Evolutionary conservation across 169 alveolate genomes (phyloP).

Genomic region (Eimeria necatrix): DNA sequence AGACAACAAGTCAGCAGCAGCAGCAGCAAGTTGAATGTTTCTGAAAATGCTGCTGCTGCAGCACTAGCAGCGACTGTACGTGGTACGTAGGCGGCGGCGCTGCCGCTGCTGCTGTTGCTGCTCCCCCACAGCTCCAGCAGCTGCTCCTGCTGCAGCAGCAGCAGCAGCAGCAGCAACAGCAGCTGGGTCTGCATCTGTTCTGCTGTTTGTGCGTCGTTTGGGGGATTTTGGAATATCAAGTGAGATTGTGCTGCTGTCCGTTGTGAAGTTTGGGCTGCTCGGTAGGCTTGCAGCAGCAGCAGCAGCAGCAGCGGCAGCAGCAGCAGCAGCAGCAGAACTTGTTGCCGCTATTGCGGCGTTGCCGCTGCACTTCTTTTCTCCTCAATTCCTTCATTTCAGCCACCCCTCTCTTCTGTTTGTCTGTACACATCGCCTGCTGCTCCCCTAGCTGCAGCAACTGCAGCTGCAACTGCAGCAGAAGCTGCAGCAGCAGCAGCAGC

Average conservation of each 20-base stretch:
- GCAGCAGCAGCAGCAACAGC: constrained; percentile 42
- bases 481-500: constrained; percentile 65
- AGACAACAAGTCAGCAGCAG: neutral
- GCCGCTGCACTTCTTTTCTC: constrained; percentile 3
- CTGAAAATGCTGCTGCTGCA: neutral
- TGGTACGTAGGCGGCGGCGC: constrained; percentile 48
- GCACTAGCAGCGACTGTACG: neutral
- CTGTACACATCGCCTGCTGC: constrained; percentile 11
- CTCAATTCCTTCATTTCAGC: neutral
- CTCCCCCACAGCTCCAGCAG: constrained; percentile 72
- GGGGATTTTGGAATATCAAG: constrained; percentile 16
- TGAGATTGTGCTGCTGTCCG: constrained; percentile 64
- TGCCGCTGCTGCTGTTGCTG: constrained; percentile 59
- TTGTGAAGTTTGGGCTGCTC: neutral
- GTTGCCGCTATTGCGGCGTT: constrained; percentile 61
- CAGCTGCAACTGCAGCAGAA: constrained; percentile 42
- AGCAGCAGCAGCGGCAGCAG: constrained; percentile 68
- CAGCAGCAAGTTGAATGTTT: neutral
- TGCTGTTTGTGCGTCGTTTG: constrained; percentile 55
- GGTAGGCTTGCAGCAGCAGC: constrained; percentile 70
- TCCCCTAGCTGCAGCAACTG: constrained; percentile 19
- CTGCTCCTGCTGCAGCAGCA: constrained; percentile 43
- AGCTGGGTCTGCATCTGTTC: constrained; percentile 55
- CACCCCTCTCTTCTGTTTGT: constrained; percentile 30
- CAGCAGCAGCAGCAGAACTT: constrained; percentile 51